Percentiles rank a stretch among this genome's conserved stretches.
These are phyloP conservation scores for Buxus sempervirens DNA, from an alignment of 164 flowering plant species.

Conservation along the genomic window DNA sequence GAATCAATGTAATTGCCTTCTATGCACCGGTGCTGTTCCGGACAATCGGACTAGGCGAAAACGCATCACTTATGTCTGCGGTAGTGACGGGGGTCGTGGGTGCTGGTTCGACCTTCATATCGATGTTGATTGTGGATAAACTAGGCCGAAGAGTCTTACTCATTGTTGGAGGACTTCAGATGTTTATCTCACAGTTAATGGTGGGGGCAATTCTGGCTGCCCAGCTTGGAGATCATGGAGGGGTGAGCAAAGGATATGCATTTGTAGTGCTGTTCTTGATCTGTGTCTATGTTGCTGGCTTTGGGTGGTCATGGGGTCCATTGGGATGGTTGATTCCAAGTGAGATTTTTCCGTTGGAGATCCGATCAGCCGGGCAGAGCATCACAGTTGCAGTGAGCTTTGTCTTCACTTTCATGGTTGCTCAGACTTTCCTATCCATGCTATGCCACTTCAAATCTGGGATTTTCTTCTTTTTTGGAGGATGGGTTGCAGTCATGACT, in stretches of 20 bases:
- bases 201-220: constrained; percentile 26
- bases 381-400: constrained; percentile 30
- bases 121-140: constrained; percentile 37
- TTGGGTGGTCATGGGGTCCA: constrained; percentile 41
- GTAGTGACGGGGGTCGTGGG: constrained; percentile 29
- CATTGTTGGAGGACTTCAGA: constrained; percentile 33
- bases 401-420: constrained; percentile 26
- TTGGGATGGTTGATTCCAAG: constrained; percentile 36
- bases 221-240: constrained; percentile 35
- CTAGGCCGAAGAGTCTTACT: constrained; percentile 32
- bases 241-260: constrained; percentile 23
- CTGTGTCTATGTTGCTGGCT: constrained; percentile 35
- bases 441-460: constrained; percentile 33
- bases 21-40: constrained; percentile 39
- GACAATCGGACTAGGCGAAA: constrained; percentile 36
- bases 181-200: constrained; percentile 32
- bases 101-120: constrained; percentile 22
- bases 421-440: constrained; percentile 31
- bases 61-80: constrained; percentile 32
- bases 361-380: constrained; percentile 35
- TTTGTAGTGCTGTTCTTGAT: constrained; percentile 27
- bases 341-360: constrained; percentile 30
- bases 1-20: constrained; percentile 44
- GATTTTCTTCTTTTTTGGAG: constrained; percentile 40
- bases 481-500: constrained; percentile 38